Evolutionary conservation across 2,329 filamentous ascomycete genomes (phyloP), one percentile per base, ranked within the genome.

Genomic region (Microcyclospora pomicola): DNA sequence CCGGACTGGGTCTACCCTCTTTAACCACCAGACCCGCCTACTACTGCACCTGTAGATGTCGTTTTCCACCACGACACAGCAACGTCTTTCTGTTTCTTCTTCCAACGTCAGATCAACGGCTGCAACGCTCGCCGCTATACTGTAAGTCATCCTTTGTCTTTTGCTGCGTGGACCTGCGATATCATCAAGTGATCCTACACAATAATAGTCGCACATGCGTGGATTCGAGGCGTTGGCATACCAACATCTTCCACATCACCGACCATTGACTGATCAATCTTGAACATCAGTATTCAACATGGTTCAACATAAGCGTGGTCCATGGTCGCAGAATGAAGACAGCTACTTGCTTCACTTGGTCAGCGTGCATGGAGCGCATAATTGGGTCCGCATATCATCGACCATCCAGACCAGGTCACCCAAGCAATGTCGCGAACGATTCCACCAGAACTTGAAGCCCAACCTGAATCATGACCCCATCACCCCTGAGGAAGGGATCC

Each of bases 401-500:
- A 70, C 77, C 48, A 77, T 95, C 52, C 71, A 73, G 42, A 78
- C 81, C 16, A 75, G 88, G 45, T 84, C 84, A 15, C 81, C 88
- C 37, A 96, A 96, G 67, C 88, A 96, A 65, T 96, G 88, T 60
- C 77, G 88, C 41, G 88, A 96, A 65, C 74, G 88, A 34, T 96
- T 82, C 56, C 85, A 94, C 56, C 88, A 96, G 56, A 94, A 95
- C 59, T 70, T 96, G 33, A 94, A 79, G 44, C 72, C 95, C 40
- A 82, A 86, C 52, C 80, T 88, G 7, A 76, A 77, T 40, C 70
- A 80, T 36, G 85, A 85, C 4, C 79, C 85, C 32, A 77, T 96
- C 48, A 77, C 77, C 19, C 73, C 93, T 42, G 86, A 87, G 16
- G 77, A 83, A 41, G 77, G 80, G 37, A 59, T 70, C 30, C 55